phyloP scores from a whole-genome alignment of 1,139 yeast genomes.

The Dujonia santamariae region DNA sequence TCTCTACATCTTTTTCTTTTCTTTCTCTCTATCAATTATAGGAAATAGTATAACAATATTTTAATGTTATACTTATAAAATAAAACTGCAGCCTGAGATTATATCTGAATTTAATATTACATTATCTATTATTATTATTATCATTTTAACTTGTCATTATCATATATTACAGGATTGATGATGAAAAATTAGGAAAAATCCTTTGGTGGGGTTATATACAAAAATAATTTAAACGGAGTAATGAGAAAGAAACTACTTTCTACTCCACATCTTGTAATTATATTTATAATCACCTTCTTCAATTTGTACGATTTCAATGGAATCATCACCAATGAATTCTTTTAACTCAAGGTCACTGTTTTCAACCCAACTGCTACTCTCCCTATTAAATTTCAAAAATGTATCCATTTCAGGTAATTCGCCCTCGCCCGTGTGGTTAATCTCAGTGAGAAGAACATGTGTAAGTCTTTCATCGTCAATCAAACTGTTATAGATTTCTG shows the following conservation, averaged over 20 bases:
- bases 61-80: too few species aligned
- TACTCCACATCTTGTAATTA: constrained; percentile 50
- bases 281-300: constrained; percentile 49
- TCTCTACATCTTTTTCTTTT: too few species aligned
- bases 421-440: constrained; percentile 28
- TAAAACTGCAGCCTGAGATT: too few species aligned
- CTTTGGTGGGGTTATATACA: too few species aligned
- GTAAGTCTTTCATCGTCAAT: constrained; percentile 45
- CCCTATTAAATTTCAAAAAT: constrained; percentile 39
- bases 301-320: constrained; percentile 33
- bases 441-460: constrained; percentile 72
- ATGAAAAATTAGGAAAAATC: too few species aligned
- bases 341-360: constrained; percentile 31
- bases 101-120: too few species aligned
- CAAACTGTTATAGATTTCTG: constrained; percentile 70
- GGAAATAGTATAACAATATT: too few species aligned
- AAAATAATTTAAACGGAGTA: too few species aligned
- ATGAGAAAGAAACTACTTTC: constrained; percentile 13
- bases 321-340: constrained; percentile 38
- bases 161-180: neutral
- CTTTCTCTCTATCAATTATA: too few species aligned
- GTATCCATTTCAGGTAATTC: constrained; percentile 60
- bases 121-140: too few species aligned
- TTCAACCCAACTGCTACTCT: constrained; percentile 31
- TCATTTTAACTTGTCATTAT: neutral